Conservation (phyloP, 441 rosid species). For the Brassica hybrid region DNA sequence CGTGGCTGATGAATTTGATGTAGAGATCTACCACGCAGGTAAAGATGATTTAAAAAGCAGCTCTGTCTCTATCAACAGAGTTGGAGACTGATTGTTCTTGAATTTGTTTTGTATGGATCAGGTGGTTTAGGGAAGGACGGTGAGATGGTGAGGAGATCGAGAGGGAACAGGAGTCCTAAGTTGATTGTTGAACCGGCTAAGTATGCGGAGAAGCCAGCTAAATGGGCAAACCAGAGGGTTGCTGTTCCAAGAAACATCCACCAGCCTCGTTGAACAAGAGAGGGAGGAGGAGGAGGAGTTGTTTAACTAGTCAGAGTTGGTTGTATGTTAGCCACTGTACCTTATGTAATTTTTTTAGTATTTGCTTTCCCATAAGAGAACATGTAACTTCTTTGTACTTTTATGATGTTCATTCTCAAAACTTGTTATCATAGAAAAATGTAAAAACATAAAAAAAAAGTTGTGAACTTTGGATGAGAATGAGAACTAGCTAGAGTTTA, state of each 20-base stretch:
- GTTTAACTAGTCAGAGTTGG: constrained; percentile 30
- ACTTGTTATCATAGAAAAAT: constrained; percentile 34
- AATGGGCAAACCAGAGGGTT: constrained; percentile 45
- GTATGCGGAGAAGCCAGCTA: constrained; percentile 56
- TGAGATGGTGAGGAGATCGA: constrained; percentile 39
- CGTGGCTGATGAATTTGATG: constrained; percentile 34
- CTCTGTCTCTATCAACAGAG: neutral
- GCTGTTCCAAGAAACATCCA: constrained; percentile 51
- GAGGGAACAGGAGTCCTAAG: constrained; percentile 38
- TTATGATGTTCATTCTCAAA: constrained; percentile 45
- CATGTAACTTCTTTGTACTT: constrained; percentile 47
- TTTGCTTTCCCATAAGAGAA: constrained; percentile 30
- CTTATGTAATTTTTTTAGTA: constrained; percentile 43
- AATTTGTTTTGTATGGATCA: neutral
- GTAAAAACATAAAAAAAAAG: constrained; percentile 40
- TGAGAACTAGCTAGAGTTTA: constrained; percentile 6
- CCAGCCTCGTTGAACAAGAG: constrained; percentile 57
- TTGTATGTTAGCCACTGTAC: constrained; percentile 37
- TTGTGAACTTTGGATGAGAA: constrained; percentile 47
- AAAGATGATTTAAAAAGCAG: neutral
- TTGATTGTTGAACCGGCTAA: constrained; percentile 45
- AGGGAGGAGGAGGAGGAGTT: neutral
- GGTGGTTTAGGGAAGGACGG: constrained; percentile 48
- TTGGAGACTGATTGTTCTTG: too few relatives aligned
- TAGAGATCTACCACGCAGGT: constrained; percentile 40